Evolutionary conservation across 441 rosid genomes (phyloP), one percentile per base, ranked within the genome.

Genomic region (Populus trichocarpa): DNA sequence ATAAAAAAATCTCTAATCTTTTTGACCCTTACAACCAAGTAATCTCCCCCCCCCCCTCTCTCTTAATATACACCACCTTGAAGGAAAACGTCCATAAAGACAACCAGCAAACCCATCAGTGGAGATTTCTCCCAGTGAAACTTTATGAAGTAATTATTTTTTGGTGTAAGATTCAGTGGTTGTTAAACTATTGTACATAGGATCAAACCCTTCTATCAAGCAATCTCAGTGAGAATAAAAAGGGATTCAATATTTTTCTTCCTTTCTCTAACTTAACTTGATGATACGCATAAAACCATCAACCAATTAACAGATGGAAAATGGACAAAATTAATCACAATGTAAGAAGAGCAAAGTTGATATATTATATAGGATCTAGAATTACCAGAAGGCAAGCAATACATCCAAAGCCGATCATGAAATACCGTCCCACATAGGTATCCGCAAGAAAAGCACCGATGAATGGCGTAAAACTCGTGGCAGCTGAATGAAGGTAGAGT

Each of bases 391-490:
- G 86, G 76, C 81, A 80, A 18, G 76, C 33, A 30, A 79, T 65
- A 77, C 87, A 89, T 14, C 95, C 98, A 36, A 82, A 69, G 2
- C 85, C 89, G 74, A 92, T 86, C 68, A 87, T 87, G 9, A 67
- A 77, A 80, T 75, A 90, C 11, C 92, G 89, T 40, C 97, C 97
- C 20, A 88, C 66, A 72, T 75, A 90, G 71, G 94, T 91, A 83
- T 94, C 96, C 4, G 96, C 93, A 8, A 89, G 38, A 61, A 92
- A 86, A 14, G 97, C 96, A 33, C 92, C 92, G 16, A 88, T 2
- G 32, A 87, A 67, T 25, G 98, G 96, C 42, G 79, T 73, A 82
- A 90, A 88, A 79, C 81, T 85, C 67, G 85, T 73, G 67, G 85
- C 91, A 18, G 95, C 94, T 3, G 88, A 83, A 92, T 97, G 90